These are phyloP conservation scores for Mortierella sp. DNA, from an alignment of 371 early-diverging fungal species.

Conservation along the genomic window DNA sequence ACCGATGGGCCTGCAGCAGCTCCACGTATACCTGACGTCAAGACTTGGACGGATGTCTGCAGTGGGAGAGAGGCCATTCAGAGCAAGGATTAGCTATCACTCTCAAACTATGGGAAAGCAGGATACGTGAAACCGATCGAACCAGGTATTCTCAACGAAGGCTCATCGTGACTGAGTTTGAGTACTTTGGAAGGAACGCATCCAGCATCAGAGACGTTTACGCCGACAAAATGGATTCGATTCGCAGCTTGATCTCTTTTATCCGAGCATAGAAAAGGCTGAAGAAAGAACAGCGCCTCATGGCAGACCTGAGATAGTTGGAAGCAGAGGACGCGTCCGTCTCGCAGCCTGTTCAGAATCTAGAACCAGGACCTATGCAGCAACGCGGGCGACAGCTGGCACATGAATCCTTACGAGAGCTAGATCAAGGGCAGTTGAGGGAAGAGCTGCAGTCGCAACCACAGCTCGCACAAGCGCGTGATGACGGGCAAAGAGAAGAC, in stretches of 20 bases:
- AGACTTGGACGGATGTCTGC: not conserved
- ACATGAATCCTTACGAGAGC: too few species aligned
- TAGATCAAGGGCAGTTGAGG: too few species aligned
- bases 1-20: not conserved
- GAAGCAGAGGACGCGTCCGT: too few species aligned
- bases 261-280: not conserved
- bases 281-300: too few species aligned
- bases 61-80: constrained; percentile 5
- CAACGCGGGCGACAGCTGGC: too few species aligned
- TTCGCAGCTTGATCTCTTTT: not conserved
- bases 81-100: not conserved
- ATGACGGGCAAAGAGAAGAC: too few species aligned
- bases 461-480: too few species aligned
- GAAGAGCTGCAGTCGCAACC: too few species aligned
- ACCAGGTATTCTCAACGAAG: not conserved
- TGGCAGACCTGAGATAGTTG: too few species aligned
- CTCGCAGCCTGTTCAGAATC: too few species aligned
- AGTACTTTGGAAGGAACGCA: not conserved
- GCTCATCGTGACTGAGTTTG: not conserved
- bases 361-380: too few species aligned
- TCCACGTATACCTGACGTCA: constrained; percentile 3
- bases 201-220: not conserved
- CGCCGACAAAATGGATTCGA: not conserved
- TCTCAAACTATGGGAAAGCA: not conserved
- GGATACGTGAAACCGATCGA: not conserved